These are phyloP conservation scores for Anisogramma anomala DNA, from an alignment of 2,329 filamentous ascomycete genomes.

Conservation along the genomic window DNA sequence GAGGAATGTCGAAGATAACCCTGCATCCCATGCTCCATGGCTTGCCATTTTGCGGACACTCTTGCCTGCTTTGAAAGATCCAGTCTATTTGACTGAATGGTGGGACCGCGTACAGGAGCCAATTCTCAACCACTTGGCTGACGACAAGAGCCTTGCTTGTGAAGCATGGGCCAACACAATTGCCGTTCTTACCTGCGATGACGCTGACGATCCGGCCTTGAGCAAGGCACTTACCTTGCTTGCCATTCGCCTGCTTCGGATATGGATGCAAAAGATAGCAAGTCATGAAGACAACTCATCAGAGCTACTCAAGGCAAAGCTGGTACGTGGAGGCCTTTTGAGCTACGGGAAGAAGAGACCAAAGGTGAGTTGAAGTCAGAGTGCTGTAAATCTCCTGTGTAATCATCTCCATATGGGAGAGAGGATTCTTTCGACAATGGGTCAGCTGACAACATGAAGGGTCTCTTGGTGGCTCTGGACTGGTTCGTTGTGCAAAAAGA, in stretches of 20 bases:
- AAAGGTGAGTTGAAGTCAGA: constrained; percentile 26
- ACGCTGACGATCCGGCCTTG: constrained; percentile 37
- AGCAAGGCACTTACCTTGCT: constrained; percentile 34
- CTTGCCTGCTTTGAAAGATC: constrained; percentile 50
- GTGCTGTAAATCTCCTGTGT: background rate
- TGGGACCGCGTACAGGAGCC: constrained; percentile 53
- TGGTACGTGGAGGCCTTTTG: constrained; percentile 40
- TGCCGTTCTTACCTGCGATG: constrained; percentile 51
- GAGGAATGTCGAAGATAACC: constrained; percentile 46
- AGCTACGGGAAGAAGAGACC: constrained; percentile 58
- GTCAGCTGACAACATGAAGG: constrained; percentile 33
- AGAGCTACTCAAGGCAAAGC: constrained; percentile 36
- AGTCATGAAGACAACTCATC: constrained; percentile 27
- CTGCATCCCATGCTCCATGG: constrained; percentile 53
- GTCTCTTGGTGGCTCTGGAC: constrained; percentile 56
- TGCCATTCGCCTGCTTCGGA: constrained; percentile 42
- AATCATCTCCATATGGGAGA: background rate
- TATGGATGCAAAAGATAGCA: constrained; percentile 42
- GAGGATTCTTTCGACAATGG: background rate
- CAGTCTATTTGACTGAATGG: constrained; percentile 57
- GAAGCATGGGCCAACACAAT: constrained; percentile 56
- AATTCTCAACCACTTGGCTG: constrained; percentile 40
- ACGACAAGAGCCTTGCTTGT: constrained; percentile 51
- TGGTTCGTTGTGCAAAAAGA: constrained; percentile 52
- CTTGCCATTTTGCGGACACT: constrained; percentile 54